Conservation (phyloP, 2,329 filamentous ascomycete species). For the Aspergillus vadensis region DNA sequence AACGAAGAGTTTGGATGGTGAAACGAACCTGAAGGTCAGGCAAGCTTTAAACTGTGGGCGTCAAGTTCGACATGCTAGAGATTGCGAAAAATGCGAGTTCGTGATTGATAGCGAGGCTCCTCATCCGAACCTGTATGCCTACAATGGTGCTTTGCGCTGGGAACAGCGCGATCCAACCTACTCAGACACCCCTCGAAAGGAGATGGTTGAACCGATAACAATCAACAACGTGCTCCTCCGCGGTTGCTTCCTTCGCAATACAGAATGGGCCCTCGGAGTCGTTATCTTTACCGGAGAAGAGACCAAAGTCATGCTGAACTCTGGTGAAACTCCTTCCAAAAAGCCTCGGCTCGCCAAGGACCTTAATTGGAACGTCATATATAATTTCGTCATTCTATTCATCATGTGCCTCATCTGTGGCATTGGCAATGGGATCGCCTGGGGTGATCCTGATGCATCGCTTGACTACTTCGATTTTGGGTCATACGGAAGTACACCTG, state of each 20-base stretch:
- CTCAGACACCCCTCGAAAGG: slow-evolving; percentile 62
- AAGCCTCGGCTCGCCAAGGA: slow-evolving; percentile 87
- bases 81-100: slow-evolving; percentile 90
- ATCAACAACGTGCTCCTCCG: slow-evolving; percentile 95
- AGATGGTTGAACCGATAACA: slow-evolving; percentile 88
- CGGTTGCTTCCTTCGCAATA: slow-evolving; percentile 91
- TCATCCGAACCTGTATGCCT: slow-evolving; percentile 92
- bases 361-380: slow-evolving; percentile 95
- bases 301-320: slow-evolving; percentile 99
- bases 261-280: slow-evolving; percentile 90
- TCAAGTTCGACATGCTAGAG: slow-evolving; percentile 79
- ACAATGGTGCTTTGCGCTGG: slow-evolving; percentile 89
- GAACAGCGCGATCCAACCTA: slow-evolving; percentile 68
- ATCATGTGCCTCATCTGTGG: slow-evolving; percentile 85
- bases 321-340: slow-evolving; percentile 92
- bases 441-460: slow-evolving; percentile 73
- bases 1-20: slow-evolving; percentile 96
- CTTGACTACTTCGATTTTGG: slow-evolving; percentile 82
- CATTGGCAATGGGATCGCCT: slow-evolving; percentile 81
- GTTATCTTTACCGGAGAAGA: slow-evolving; percentile 94
- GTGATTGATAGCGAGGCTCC: slow-evolving; percentile 85
- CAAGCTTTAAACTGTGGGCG: slow-evolving; percentile 85
- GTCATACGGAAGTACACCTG: slow-evolving; percentile 72
- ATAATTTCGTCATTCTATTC: slow-evolving; percentile 90
- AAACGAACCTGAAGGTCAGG: slow-evolving; percentile 95